Base-by-base conservation (phyloP, 257 asterid genomes). In the Fraxinus pennsylvanica region DNA sequence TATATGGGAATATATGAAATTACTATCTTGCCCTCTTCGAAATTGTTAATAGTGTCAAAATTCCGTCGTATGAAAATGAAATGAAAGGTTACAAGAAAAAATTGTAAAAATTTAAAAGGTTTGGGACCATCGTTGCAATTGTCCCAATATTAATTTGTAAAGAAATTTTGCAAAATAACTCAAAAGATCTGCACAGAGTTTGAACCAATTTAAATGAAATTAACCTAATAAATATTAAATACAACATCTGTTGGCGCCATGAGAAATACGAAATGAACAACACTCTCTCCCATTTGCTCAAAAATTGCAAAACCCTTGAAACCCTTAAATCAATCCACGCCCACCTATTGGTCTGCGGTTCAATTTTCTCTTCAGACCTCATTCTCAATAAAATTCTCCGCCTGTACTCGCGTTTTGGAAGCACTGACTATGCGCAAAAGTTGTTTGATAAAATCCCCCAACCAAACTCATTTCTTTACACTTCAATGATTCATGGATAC, bases 401-500 rank as follows among this genome's bases (percentile, higher is more conserved):
- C 2, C 15, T 68, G 9, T n/a, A 70, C 21, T 68, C 35, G n/a
- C 63, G 41, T 19, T 68, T 25, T 6, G 30, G 70, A 5, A 68
- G 33, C 10, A 39, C 54, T 12, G 22, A 15, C 27, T 32, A 54
- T 29, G 78, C 84, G 29, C 47, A 21, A 30, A 78, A 77, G 10
- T 10, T 74, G 43, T 80, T 83, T 27, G 82, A 71, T 71, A 72
- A 73, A 84, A 77, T 80, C 71, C 68, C 77, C 25, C 74, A 69
- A 50, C 67, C 47, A 33, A 82, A 78, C 47, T 54, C 79, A 27
- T 78, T 73, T 73, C 75, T 38, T 33, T 52, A 66, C 50, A 39
- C 36, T 59, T 79, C 82, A 67, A 43, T 79, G 70, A 79, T 79
- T 79, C 82, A 79, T 79, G 82, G 82, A 39, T 74, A 79, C 50